A percentile compares a stretch with the other conserved stretches of the same genome.
These are phyloP conservation scores for Anthoceros angustus DNA, from an alignment of 225 moss, liverwort and hornwort genomes.

Conservation along the genomic window DNA sequence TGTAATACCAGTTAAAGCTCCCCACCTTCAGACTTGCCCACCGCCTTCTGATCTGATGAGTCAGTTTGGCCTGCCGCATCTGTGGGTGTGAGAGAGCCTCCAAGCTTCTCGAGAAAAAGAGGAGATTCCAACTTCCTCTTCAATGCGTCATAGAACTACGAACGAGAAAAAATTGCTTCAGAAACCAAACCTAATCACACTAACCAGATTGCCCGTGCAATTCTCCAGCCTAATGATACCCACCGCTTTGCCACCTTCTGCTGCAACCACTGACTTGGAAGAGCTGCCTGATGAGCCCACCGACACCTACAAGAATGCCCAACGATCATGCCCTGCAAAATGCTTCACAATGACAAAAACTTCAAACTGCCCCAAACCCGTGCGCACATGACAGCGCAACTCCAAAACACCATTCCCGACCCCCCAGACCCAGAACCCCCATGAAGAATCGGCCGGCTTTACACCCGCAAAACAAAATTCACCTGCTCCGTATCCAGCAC, in stretches of 20 bases:
- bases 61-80: conserved; percentile 19
- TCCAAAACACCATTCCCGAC: neutral
- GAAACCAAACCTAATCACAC: neutral
- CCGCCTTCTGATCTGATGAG: conserved; percentile 6
- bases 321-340: neutral
- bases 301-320: neutral
- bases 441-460: neutral
- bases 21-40: conserved; percentile 5
- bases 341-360: neutral
- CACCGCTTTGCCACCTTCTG: neutral
- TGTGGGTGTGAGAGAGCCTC: conserved; percentile 16
- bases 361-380: neutral
- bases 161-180: neutral
- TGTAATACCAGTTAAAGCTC: conserved; percentile 2
- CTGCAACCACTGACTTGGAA: neutral
- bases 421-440: neutral
- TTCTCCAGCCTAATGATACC: neutral
- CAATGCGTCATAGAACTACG: conserved; percentile 65
- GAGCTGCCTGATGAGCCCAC: neutral
- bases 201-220: neutral
- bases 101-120: conserved; percentile 56
- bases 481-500: conserved; percentile 13
- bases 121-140: conserved; percentile 72
- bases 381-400: neutral
- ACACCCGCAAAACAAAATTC: conserved; percentile 13